Evolutionary conservation across 495 filamentous ascomycete species (phyloP), one percentile per base, ranked within the genome.

Genomic region (Neurospora sp.): DNA sequence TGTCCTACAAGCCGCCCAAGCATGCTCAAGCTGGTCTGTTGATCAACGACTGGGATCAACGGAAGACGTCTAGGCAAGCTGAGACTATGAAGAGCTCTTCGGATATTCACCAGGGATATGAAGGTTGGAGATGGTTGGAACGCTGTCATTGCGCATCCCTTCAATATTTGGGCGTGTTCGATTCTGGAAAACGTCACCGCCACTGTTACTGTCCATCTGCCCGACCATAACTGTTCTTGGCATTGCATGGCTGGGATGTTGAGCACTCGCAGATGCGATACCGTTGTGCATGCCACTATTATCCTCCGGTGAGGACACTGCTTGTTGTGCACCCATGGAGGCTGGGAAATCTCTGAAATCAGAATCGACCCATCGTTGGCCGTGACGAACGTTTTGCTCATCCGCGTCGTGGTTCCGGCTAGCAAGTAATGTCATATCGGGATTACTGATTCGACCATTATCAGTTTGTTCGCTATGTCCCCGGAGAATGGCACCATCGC

Each of bases 81-180:
- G 23, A 31, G 23, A 66, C 54, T 66, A 18, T 4, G 54, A 66
- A 31, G 80, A 79, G 18, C 77, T 78, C 46, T 82, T 84, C 2
- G 88, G 88, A 76, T 85, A 90, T 75, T 88, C 85, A 12, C 88
- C 88, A 10, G 88, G 88, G 3, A 90, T 80, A 71, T 89, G 87
- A 10, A 89, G 84, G 70, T 86, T 81, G 9, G 79, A 78, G 12
- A 80, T 79, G 27, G 79, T 80, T 16, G 77, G 74, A 27, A 69
- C 73, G 60, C 77, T 80, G 39, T 83, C 80, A 40, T 73, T 78
- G 37, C 78, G 76, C 5, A 44, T 54, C n/a, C 72, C 37, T 14
- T 69, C 75, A 11, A 31, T 72, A 18, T 41, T 74, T n/a, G 75
- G 77, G 37, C 78, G 74, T n/a, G 69, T 41, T 7, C 27, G 54